Conservation (phyloP, 305 asterid genomes). For the Withania somnifera region DNA sequence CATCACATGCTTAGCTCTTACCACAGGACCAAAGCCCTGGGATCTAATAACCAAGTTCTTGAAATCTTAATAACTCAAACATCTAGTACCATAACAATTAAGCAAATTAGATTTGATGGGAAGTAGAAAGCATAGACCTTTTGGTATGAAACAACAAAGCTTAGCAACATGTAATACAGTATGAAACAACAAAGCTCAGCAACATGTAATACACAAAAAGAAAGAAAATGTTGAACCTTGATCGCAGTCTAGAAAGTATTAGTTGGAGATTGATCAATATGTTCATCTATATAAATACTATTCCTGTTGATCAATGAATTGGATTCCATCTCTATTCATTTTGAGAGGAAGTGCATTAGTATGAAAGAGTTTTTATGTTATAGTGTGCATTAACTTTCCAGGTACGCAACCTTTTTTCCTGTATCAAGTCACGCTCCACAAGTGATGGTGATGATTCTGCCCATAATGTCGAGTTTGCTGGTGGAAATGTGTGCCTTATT, state of each 20-base stretch:
- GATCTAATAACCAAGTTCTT: not conserved
- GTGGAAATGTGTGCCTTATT: conserved; percentile 89
- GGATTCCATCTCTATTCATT: not conserved
- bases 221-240: not conserved
- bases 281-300: not conserved
- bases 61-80: not conserved
- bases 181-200: no score
- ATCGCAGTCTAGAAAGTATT: not conserved
- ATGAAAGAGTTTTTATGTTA: not conserved
- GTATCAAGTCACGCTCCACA: not conserved
- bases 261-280: not conserved
- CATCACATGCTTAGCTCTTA: not conserved
- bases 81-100: not conserved
- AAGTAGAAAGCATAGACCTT: not conserved
- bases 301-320: not conserved
- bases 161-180: not conserved
- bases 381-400: not conserved
- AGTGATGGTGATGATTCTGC: conserved; percentile 47
- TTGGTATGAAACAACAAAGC: not conserved
- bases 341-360: not conserved
- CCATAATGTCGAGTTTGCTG: conserved; percentile 49
- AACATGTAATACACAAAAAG: not conserved
- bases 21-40: not conserved
- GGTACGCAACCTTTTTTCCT: not conserved
- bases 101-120: not conserved